phyloP scores from a whole-genome alignment of 768 basidiomycete species.

The Tubosaeta sp. region DNA sequence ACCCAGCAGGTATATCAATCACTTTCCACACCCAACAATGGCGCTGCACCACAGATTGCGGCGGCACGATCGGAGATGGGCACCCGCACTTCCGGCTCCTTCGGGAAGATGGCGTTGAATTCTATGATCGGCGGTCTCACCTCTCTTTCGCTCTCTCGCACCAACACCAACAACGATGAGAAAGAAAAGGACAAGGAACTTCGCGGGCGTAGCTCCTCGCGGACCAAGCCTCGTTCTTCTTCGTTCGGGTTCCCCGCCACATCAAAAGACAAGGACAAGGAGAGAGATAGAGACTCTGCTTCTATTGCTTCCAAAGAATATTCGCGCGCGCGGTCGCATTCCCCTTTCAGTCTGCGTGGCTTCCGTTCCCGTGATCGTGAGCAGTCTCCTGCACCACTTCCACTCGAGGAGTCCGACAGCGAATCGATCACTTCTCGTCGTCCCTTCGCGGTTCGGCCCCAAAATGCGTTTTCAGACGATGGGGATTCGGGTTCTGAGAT shows the following conservation, averaged over 20 bases:
- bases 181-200: conserved; percentile 42
- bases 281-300: conserved; percentile 32
- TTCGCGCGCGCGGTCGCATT: conserved; percentile 67
- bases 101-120: conserved; percentile 60
- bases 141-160: conserved; percentile 58
- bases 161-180: conserved; percentile 37
- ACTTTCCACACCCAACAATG: conserved; percentile 4
- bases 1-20: conserved; percentile 17
- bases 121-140: conserved; percentile 70
- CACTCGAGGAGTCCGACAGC: conserved; percentile 53
- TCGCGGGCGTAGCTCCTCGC: conserved; percentile 46
- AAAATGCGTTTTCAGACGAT: conserved; percentile 58
- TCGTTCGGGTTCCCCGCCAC: conserved; percentile 41
- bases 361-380: conserved; percentile 56
- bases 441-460: conserved; percentile 46
- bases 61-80: conserved; percentile 34
- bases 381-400: conserved; percentile 52
- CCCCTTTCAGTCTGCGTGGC: conserved; percentile 75
- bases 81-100: conserved; percentile 42
- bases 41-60: conserved; percentile 3
- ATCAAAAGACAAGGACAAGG: conserved; percentile 31
- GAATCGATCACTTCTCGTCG: conserved; percentile 33
- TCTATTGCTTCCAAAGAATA: conserved; percentile 45
- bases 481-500: conserved; percentile 65
- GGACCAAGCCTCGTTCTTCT: conserved; percentile 37